Evolutionary conservation across 768 basidiomycete genomes (phyloP).

Genomic region (Pisolithus tinctorius): DNA sequence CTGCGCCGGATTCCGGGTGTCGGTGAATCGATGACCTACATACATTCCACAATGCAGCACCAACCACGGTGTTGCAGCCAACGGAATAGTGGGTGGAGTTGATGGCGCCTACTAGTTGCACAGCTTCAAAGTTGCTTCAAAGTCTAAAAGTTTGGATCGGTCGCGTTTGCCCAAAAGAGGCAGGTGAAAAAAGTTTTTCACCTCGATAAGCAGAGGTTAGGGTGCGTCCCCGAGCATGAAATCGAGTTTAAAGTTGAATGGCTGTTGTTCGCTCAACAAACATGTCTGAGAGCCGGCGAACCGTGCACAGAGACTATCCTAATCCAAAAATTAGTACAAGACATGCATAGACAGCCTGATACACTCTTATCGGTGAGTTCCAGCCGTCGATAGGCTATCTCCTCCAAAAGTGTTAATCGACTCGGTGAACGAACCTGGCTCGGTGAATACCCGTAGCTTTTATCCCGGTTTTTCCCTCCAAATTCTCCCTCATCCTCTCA

Average conservation of each 20-base stretch:
- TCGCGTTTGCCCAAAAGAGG: conserved; percentile 10
- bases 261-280: not conserved
- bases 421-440: conserved; percentile 35
- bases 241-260: not conserved
- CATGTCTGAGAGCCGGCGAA: not conserved
- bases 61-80: too few relatives aligned
- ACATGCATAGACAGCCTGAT: not conserved
- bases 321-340: not conserved
- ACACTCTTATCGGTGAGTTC: conserved; percentile 8
- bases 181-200: conserved; percentile 18
- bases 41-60: too few relatives aligned
- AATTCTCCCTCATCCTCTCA: conserved; percentile 8
- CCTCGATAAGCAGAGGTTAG: not conserved
- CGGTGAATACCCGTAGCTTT: conserved; percentile 27
- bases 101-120: conserved; percentile 2
- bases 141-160: conserved; percentile 14
- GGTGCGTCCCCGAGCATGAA: conserved; percentile 22
- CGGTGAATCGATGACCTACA: too few relatives aligned
- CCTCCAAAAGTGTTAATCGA: conserved; percentile 27
- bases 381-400: conserved; percentile 7
- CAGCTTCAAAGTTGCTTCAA: conserved; percentile 15
- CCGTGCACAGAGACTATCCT: not conserved
- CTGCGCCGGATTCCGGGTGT: too few relatives aligned
- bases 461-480: conserved; percentile 10
- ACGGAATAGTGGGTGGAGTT: not conserved